Percentiles rank a stretch among this genome's conserved stretches.
Evolutionary conservation across 257 asterid genomes (phyloP).

Genomic region (Solanum phureja): DNA sequence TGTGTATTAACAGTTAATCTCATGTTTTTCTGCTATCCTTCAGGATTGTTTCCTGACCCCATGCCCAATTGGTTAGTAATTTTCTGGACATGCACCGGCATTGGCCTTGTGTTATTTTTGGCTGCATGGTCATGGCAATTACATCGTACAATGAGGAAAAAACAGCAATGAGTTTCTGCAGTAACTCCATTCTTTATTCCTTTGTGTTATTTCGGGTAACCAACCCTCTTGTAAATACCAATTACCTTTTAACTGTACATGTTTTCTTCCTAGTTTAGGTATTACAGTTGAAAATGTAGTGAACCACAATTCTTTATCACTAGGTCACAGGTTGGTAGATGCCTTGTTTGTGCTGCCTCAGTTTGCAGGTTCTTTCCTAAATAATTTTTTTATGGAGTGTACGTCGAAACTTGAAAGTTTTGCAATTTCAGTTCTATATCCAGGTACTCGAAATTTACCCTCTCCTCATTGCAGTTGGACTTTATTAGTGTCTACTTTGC

Average conservation of each 20-base stretch:
- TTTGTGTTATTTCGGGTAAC: slow-evolving; percentile 9
- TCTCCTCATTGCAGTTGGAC: neutral
- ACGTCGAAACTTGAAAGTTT: slow-evolving; percentile 42
- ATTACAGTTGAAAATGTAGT: neutral
- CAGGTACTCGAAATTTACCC: neutral
- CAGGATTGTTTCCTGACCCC: slow-evolving; percentile 65
- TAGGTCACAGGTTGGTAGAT: neutral
- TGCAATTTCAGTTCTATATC: neutral
- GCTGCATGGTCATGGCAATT: slow-evolving; percentile 75
- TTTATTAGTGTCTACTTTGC: neutral
- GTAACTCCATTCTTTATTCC: slow-evolving; percentile 13
- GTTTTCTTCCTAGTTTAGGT: slow-evolving; percentile 4
- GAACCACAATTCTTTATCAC: neutral
- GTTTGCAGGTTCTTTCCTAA: neutral
- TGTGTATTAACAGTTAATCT: neutral
- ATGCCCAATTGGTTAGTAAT: slow-evolving; percentile 84
- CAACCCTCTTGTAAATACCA: slow-evolving; percentile 38
- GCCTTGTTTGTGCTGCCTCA: neutral
- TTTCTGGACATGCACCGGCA: slow-evolving; percentile 52
- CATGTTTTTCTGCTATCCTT: neutral
- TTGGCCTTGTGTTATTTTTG: slow-evolving; percentile 49
- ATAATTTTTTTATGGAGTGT: neutral
- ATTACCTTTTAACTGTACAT: slow-evolving; percentile 29
- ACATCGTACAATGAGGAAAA: slow-evolving; percentile 51
- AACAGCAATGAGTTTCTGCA: slow-evolving; percentile 38